These are phyloP conservation scores for Aegilops sharonensis DNA, from an alignment of 176 grass and related monocot genomes.

Conservation along the genomic window DNA sequence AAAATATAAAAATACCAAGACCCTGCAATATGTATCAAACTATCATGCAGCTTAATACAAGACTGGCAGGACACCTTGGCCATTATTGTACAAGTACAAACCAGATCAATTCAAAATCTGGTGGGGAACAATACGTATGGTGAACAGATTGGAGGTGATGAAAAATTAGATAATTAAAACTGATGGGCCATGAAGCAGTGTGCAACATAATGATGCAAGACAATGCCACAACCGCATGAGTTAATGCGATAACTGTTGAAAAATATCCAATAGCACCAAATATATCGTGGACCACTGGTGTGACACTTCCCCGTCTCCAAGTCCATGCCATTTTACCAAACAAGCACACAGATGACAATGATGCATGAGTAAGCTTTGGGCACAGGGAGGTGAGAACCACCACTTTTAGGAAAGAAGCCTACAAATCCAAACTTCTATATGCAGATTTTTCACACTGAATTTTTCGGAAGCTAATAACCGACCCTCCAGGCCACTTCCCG, in stretches of 20 bases:
- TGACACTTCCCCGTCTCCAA: not conserved
- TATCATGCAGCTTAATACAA: not conserved
- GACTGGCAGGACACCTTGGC: not conserved
- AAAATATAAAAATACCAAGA: not conserved
- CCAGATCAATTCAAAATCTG: not conserved
- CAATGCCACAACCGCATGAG: not conserved
- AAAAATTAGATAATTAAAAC: not conserved
- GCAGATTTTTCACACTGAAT: not conserved
- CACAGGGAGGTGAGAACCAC: not conserved
- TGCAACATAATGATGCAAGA: not conserved
- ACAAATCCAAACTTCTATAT: not conserved
- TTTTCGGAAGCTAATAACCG: not conserved
- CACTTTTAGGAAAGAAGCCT: not conserved
- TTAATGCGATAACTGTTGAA: not conserved
- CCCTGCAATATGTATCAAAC: not conserved
- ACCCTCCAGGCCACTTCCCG: not conserved
- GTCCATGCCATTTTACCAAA: not conserved
- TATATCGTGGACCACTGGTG: not conserved
- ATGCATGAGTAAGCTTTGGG: not conserved
- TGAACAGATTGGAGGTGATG: not conserved
- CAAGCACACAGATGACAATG: not conserved
- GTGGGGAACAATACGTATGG: not conserved
- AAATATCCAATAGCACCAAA: conserved; percentile 2
- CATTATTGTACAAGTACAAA: not conserved
- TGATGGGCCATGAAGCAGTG: not conserved